phyloP scores from a whole-genome alignment of 192 early-diverging fungal genomes.

The Umbelopsis sp. region DNA sequence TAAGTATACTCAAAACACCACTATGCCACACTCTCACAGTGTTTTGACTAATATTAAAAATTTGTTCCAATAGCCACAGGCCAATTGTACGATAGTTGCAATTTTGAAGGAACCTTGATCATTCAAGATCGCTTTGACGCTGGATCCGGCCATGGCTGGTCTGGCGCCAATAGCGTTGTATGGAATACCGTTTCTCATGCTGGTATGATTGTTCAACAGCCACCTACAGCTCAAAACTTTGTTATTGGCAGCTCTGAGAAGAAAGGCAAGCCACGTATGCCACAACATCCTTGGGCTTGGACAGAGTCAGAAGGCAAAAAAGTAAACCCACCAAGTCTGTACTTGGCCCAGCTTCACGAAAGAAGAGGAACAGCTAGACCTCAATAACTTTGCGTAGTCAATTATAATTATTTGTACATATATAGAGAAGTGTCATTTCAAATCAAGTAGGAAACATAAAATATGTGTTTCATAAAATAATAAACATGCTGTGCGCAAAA shows the following conservation, averaged over 20 bases:
- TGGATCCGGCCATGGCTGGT: constrained; percentile 50
- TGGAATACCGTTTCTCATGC: constrained; percentile 50
- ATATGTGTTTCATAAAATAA: no score
- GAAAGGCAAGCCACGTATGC: constrained; percentile 28
- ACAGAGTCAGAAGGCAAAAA: constrained; percentile 23
- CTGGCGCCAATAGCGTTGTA: constrained; percentile 48
- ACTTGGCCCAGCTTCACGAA: constrained; percentile 30
- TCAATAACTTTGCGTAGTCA: no score
- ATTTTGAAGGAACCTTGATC: constrained; percentile 44
- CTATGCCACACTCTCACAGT: neutral
- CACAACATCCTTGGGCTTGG: constrained; percentile 29
- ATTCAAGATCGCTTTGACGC: constrained; percentile 50
- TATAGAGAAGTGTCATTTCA: no score
- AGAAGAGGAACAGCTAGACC: neutral
- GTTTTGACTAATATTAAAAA: neutral
- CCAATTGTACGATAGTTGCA: constrained; percentile 40
- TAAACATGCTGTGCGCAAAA: no score
- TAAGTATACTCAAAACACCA: constrained; percentile 26
- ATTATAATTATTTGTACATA: no score
- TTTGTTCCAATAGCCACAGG: constrained; percentile 28
- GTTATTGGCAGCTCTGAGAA: constrained; percentile 35
- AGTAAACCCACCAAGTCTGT: constrained; percentile 33
- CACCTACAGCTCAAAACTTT: constrained; percentile 47
- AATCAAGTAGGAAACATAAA: no score
- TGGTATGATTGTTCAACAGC: constrained; percentile 46